phyloP scores from a whole-genome alignment of 495 filamentous ascomycete species.

The Pseudoneurospora amorphoporcata region DNA sequence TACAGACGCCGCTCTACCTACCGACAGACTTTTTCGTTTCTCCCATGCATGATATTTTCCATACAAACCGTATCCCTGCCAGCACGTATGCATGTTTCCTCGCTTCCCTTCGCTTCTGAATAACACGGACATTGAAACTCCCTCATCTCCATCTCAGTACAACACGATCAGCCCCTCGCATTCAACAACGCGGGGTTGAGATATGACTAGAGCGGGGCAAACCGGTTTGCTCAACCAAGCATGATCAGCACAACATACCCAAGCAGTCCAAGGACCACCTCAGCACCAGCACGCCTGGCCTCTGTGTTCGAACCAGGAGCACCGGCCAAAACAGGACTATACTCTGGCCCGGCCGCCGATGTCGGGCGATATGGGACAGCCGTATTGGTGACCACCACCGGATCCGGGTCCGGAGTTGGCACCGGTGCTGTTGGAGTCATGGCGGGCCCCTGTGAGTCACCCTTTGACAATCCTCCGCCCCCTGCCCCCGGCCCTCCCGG shows the following conservation, averaged over 20 bases:
- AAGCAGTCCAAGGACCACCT: background rate
- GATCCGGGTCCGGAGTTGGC: background rate
- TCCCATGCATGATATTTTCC: background rate
- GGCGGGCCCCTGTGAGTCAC: background rate
- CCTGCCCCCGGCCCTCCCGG: background rate
- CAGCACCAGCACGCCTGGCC: background rate
- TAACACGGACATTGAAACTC: background rate
- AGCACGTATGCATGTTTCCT: background rate
- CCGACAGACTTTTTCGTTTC: background rate
- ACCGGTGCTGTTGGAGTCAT: background rate
- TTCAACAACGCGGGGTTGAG: background rate
- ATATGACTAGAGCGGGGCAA: background rate
- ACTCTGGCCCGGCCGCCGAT: background rate
- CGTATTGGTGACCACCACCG: background rate
- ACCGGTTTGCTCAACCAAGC: background rate
- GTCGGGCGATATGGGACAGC: background rate
- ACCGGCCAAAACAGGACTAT: background rate
- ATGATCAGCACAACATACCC: background rate
- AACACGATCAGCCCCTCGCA: background rate
- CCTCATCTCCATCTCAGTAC: background rate
- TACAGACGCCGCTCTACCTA: background rate
- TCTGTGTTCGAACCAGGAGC: background rate
- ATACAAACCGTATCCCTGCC: background rate
- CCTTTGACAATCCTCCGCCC: background rate
- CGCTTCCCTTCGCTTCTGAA: background rate